Evolutionary conservation across 805 yeast genomes (phyloP).

Genomic region (Yamadazyma phyllophila): DNA sequence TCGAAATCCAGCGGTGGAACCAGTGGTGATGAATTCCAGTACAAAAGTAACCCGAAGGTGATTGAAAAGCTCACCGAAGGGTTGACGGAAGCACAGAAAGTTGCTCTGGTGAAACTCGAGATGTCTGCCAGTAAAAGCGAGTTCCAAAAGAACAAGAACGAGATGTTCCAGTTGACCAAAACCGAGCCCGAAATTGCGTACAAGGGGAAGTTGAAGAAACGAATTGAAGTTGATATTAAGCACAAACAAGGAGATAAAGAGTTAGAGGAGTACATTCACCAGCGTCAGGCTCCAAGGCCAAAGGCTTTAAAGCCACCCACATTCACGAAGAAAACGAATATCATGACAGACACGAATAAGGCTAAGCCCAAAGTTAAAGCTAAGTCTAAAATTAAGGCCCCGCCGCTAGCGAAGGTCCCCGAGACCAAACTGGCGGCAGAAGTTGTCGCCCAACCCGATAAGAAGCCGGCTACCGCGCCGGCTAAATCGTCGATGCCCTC

Average conservation of each 20-base stretch:
- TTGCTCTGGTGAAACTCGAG: slow-evolving; percentile 28
- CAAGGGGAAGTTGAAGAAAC: neutral
- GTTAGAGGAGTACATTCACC: neutral
- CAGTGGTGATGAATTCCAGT: slow-evolving; percentile 4
- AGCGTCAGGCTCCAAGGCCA: neutral
- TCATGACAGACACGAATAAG: no score
- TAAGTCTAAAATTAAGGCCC: no score
- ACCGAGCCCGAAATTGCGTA: neutral
- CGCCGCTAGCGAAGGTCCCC: no score
- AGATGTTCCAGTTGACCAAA: slow-evolving; percentile 14
- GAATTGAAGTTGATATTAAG: neutral
- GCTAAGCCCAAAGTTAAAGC: no score
- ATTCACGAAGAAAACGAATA: no score
- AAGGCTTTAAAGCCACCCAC: no score
- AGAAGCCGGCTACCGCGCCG: no score
- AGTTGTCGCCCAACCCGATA: no score
- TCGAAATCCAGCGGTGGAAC: slow-evolving; percentile 2
- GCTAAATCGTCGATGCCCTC: no score
- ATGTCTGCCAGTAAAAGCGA: slow-evolving; percentile 22
- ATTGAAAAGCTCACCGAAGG: slow-evolving; percentile 27
- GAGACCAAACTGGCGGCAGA: no score
- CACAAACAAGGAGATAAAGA: neutral
- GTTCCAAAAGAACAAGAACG: slow-evolving; percentile 23
- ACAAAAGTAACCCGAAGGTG: slow-evolving; percentile 18
- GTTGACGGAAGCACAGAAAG: slow-evolving; percentile 15